Base-by-base conservation (phyloP, 176 grass and related monocot species). In the Carex littledalei region DNA sequence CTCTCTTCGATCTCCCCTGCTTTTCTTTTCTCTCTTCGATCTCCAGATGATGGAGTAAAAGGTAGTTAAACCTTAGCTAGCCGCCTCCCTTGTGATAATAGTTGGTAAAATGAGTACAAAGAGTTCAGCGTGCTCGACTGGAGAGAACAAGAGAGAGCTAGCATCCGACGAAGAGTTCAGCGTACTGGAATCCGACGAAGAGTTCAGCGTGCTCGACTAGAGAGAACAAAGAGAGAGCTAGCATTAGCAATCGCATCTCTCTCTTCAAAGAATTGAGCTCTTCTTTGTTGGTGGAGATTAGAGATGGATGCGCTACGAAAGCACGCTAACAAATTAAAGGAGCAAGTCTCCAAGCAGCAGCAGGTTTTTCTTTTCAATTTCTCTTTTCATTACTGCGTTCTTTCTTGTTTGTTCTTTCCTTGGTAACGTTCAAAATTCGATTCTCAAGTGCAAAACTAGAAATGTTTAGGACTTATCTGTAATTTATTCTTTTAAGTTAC, bases 321-420 rank as follows among this genome's bases (percentile, higher is more conserved):
- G 85, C 93, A 95, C 88, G 96, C 93, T 47, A 92, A 20, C 87
- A 95, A 88, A 89, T 84, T 95, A 18, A 94, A 93, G 91, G 96
- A 99, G 87, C 93, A 99, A 86, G 93, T 99, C 76, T 88, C 93
- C 81, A 99, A 92, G 87, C 93, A 98, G 78, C 95, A 98, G 76
- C 96, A 95, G 91, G 93, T 99, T 32, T 13, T 39, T 5, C 35
- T n/a, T 70, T 70, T 39, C 0, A 43, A 43, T 70, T 8, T 41
- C 7, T 43, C 6, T 41, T 20, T 67, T 35, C 4, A 16, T 67
- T 3, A 67, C 3, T 0, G 29, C 3, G 21, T 65, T n/a, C 14
- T 32, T 16, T 34, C 3, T 66, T 65, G 55, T 22, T 56, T 24
- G 9, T 78, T 14, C 14, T 45, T 45, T 45, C 41, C 41, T 35